Evolutionary conservation across 106 monocot genomes (phyloP), one percentile per base, ranked within the genome.

Genomic region (Acanthochlamys bracteata): DNA sequence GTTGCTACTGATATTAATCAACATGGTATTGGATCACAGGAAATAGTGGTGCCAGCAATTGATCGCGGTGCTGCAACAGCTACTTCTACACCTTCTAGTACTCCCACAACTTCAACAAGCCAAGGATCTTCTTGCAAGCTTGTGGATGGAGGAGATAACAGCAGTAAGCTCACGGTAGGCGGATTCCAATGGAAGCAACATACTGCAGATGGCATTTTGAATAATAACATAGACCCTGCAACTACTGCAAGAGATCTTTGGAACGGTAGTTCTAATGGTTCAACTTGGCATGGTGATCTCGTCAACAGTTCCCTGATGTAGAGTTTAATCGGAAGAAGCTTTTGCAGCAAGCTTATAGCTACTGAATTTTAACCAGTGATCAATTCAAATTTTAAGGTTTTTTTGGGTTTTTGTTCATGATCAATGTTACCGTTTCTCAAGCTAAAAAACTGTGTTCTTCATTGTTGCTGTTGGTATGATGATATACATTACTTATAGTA

Each of bases 221-320:
- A 49, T 49, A 49, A 12, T 10, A 12, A 52, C 42, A 53, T 76
- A 71, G 76, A 76, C 42, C 52, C 65, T 40, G 70, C 47, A 11
- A 76, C 63, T 42, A 52, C 65, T 24, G 76, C 47, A 11, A 76
- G 64, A 66, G 76, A 76, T 42, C 65, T 51, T 40, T 71, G 65
- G 61, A 71, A 4, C 24, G 24, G 39, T 21, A 71, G 76, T 14
- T 49, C 17, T 40, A 39, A 7, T 58, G 17, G 41, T 57, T 4
- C 42, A 27, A 19, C 49, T 53, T 55, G 47, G 47, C 75, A 70
- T 70, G 76, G 76, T 70, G 76, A 70, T 25, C 51, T 76, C 27
- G 65, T 76, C 60, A 65, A 71, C 70, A 76, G 56, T 41, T 76
- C 76, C 49, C 40, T 69, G 39, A 51, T 76, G 40, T 76, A 76